Base-by-base conservation (phyloP, 1,284 basidiomycete species). In the Cryptococcus sp. region DNA sequence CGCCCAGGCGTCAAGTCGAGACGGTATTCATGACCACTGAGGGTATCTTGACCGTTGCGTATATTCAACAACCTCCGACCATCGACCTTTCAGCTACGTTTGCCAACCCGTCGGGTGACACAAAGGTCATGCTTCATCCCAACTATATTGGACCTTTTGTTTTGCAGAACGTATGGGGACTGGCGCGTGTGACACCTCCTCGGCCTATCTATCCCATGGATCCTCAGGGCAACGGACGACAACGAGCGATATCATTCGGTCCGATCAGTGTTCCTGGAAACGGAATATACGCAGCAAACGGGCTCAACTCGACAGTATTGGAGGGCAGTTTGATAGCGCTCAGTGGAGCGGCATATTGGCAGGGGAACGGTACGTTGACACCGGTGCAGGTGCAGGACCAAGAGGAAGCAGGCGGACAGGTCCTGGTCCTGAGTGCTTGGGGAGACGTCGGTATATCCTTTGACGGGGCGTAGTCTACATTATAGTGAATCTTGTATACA, bases 131-230 rank as follows among this genome's bases (percentile, higher is more conserved):
- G 1, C 51, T 72, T 47, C 60, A 69, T 52, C 69, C 71, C 4
- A 66, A 66, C 39, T 74, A 59, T 44, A 57, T 72, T 35, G 72
- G 72, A 2, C 60, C 67, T 4, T 72, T 70, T 38, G 58, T 65
- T 2, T 48, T 68, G 23, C 56, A 56, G 37, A 65, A 63, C 37
- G 33, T 57, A 16, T 71, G 66, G 67, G 69, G 69, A 14, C 47
- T 54, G 22, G 53, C 67, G 22, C 50, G 60, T 4, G 43, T 70
- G 1, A 62, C 66, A 5, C 47, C 59, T 1, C 54, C 60, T 4
- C 12, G 21, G 14, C 33, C 46, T 2, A 32, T 49, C 19, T 14
- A 32, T 2, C 22, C 40, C 14, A 42, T 42, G 18, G 68, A 69
- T 53, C 66, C 69, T 3, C 16, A 42, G 4, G 48, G 48, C 9